These are phyloP conservation scores for Jimgerdemannia flammicorona DNA, from an alignment of 192 early-diverging fungal genomes.

Conservation along the genomic window DNA sequence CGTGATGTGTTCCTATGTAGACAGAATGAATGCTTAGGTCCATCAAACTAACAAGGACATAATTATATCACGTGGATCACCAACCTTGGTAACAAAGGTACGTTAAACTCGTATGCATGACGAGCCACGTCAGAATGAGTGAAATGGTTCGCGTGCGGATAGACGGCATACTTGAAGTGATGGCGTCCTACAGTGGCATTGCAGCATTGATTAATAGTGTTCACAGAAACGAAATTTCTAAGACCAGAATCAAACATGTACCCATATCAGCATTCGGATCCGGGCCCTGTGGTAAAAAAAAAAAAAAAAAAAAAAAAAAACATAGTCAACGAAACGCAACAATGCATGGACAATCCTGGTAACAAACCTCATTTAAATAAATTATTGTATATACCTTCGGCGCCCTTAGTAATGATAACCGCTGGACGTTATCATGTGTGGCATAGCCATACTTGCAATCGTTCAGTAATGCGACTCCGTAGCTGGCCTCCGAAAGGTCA, in stretches of 20 bases:
- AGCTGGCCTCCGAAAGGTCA: slow-evolving; percentile 94
- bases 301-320: not conserved
- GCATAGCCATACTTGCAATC: slow-evolving; percentile 98
- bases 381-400: slow-evolving; percentile 67
- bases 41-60: not conserved
- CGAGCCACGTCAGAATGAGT: slow-evolving; percentile 80
- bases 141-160: slow-evolving; percentile 85
- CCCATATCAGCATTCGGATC: slow-evolving; percentile 61
- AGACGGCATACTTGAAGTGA: slow-evolving; percentile 84
- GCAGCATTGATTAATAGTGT: slow-evolving; percentile 39
- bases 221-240: slow-evolving; percentile 1
- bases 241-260: slow-evolving; percentile 3
- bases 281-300: slow-evolving; percentile 29
- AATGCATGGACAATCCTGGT: not conserved
- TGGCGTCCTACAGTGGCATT: slow-evolving; percentile 66
- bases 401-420: slow-evolving; percentile 82
- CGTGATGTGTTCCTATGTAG: not conserved
- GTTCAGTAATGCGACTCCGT: slow-evolving; percentile 91
- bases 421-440: slow-evolving; percentile 74
- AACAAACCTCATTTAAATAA: not conserved
- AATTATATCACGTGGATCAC: not conserved
- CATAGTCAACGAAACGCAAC: too few species aligned
- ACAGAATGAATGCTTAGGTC: not conserved
- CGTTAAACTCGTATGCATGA: slow-evolving; percentile 89
- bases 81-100: slow-evolving; percentile 56